phyloP scores from a whole-genome alignment of 2,329 filamentous ascomycete genomes.

The Endoconidiophora polonica region DNA sequence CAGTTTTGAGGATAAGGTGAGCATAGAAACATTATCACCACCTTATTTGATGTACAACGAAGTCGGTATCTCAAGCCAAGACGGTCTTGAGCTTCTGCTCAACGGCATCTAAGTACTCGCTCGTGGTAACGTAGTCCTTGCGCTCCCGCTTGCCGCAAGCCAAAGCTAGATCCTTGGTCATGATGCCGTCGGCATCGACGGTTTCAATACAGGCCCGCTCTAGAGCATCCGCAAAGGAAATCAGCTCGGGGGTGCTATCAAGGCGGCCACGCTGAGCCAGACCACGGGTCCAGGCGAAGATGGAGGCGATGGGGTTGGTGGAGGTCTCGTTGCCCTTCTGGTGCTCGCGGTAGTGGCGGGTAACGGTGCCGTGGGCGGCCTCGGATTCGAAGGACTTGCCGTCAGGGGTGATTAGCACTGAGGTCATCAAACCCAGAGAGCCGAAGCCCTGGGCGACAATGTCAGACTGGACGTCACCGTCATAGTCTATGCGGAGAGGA shows the following conservation, averaged over 20 bases:
- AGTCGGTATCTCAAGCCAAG: constrained; percentile 23
- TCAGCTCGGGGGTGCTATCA: constrained; percentile 79
- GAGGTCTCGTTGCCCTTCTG: constrained; percentile 96
- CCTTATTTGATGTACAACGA: no score
- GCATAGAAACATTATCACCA: no score
- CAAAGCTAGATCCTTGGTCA: constrained; percentile 98
- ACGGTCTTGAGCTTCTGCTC: constrained; percentile 73
- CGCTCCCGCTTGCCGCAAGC: constrained; percentile 77
- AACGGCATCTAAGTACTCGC: constrained; percentile 81
- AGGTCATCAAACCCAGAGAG: constrained; percentile 96
- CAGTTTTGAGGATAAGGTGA: no score
- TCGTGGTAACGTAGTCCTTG: constrained; percentile 77
- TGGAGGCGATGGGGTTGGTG: constrained; percentile 96
- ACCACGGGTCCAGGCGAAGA: constrained; percentile 97
- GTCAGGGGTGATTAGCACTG: constrained; percentile 87
- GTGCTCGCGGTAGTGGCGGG: constrained; percentile 95
- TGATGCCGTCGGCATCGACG: constrained; percentile 83
- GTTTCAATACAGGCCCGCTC: constrained; percentile 91
- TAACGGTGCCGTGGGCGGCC: constrained; percentile 95
- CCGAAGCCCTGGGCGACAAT: constrained; percentile 97
- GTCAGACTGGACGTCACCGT: constrained; percentile 96
- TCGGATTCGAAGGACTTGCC: constrained; percentile 96
- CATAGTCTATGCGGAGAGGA: constrained; percentile 55
- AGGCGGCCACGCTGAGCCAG: constrained; percentile 84
- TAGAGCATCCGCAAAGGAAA: constrained; percentile 77